Percentiles rank a stretch among this genome's conserved stretches.
Conservation (phyloP, 2,329 filamentous ascomycete species). For the Fusarium compactum region DNA sequence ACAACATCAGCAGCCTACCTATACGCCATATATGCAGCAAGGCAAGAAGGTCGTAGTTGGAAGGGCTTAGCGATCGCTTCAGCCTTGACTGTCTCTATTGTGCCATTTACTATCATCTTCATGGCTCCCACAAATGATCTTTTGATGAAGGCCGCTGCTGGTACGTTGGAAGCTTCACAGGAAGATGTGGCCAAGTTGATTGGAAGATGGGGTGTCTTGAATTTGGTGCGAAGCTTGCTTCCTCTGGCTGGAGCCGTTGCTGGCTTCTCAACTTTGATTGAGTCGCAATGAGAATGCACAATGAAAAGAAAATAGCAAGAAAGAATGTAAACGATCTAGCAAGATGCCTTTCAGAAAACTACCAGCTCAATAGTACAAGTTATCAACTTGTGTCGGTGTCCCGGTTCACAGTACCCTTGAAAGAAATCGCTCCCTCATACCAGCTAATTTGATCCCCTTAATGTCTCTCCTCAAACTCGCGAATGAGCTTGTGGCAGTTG, state of each 20-base stretch:
- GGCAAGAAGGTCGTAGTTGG: constrained; percentile 49
- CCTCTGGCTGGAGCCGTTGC: constrained; percentile 48
- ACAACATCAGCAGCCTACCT: constrained; percentile 51
- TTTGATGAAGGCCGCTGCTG: constrained; percentile 47
- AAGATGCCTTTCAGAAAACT: neutral
- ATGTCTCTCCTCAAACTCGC: constrained; percentile 51
- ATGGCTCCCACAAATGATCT: constrained; percentile 55
- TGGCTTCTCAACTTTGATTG: constrained; percentile 41
- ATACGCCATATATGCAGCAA: constrained; percentile 53
- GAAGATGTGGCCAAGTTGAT: constrained; percentile 44
- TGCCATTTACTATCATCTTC: constrained; percentile 55
- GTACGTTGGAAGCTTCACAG: constrained; percentile 24
- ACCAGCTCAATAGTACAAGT: neutral
- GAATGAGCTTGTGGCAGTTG: constrained; percentile 54
- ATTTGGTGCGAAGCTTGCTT: constrained; percentile 49
- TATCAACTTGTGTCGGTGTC: neutral
- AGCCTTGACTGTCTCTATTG: constrained; percentile 52
- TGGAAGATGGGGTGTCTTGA: constrained; percentile 46
- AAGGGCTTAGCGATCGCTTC: constrained; percentile 51
- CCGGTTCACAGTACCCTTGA: neutral
- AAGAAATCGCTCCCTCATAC: neutral
- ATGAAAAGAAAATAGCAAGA: neutral
- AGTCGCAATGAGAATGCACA: constrained; percentile 21
- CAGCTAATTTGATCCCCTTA: neutral
- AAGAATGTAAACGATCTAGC: neutral